These are phyloP conservation scores for Rhodocollybia butyracea DNA, from an alignment of 768 basidiomycete genomes.

Conservation along the genomic window DNA sequence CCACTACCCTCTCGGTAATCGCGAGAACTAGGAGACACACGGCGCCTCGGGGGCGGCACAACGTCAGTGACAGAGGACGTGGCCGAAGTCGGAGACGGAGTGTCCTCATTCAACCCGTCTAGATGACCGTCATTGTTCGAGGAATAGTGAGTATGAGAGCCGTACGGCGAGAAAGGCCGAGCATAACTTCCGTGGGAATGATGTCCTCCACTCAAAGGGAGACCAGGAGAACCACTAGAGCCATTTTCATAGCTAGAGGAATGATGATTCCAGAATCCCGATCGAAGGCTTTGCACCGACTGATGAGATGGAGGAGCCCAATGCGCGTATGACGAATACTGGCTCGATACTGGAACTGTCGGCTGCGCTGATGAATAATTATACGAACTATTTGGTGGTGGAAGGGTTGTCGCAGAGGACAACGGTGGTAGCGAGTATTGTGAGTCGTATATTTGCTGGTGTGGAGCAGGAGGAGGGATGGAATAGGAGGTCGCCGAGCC, in stretches of 20 bases:
- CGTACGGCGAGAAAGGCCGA: conserved; percentile 3
- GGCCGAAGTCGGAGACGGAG: conserved; percentile 16
- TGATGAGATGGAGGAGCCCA: conserved; percentile 1
- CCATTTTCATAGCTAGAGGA: conserved; percentile 6
- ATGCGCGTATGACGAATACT: conserved; percentile 28
- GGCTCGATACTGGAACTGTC: conserved; percentile 26
- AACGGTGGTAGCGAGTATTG: conserved; percentile 41
- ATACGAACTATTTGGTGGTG: conserved; percentile 23
- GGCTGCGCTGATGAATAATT: conserved; percentile 24
- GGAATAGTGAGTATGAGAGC: conserved; percentile 4
- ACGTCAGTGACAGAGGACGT: conserved; percentile 32
- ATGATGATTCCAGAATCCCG: conserved; percentile 4
- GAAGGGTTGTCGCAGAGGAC: conserved; percentile 31
- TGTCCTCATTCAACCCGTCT: not conserved
- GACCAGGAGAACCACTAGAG: not conserved
- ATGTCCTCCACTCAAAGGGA: conserved; percentile 5
- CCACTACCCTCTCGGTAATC: not conserved
- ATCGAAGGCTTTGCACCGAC: conserved; percentile 6
- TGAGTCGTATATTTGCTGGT: conserved; percentile 38
- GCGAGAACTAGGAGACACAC: conserved; percentile 25
- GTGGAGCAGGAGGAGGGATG: conserved; percentile 2
- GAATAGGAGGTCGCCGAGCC: conserved; percentile 22
- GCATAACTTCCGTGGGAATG: conserved; percentile 3
- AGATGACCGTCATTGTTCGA: not conserved
- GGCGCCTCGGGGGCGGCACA: conserved; percentile 56